Base-by-base conservation (phyloP, 768 basidiomycete species). In the Phlebiopsis gigantea region DNA sequence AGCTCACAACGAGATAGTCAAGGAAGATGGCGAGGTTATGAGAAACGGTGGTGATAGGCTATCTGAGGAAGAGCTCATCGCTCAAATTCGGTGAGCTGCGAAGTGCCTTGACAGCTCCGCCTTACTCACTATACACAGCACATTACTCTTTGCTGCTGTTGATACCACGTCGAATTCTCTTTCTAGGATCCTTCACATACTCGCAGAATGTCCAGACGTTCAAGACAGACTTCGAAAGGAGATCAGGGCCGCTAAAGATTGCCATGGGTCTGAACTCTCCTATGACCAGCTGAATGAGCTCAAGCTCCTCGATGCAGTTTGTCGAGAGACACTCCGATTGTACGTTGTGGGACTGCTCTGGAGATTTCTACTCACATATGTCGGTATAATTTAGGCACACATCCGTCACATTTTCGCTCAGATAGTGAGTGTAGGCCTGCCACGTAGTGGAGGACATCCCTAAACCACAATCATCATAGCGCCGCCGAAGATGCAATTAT, bases 271-370 rank as follows among this genome's bases (percentile, higher is more conserved):
- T 29, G 56, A 57, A 15, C 44, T 52, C n/a, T 49, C 56, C 1
- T 66, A 61, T 42, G 65, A 63, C 43, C 25, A 51, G 21, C 51
- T 66, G 10, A 47, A 56, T 14, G 53, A 58, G n/a, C 54, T 92
- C 2, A 78, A 84, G 0, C 87, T 85, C 61, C 79, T 91, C 8
- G 88, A 88, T 57, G 76, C 75, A 5, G 77, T 85, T 2, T 75
- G 85, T 5, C 75, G 80, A 2, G 86, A 87, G 66, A 80, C 77
- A 0, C 65, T 87, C 57, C 34, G 34, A 39, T 17, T 39, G 34
- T 39, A 39, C 17, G 34, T 2, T 9, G 8, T 9, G 17, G 3
- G 12, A 9, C 2, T 39, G 12, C 12, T 17, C 34, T 9, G 2
- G 8, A 7, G 31, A 7, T 39, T 12, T 39, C n/a, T 2, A 39